A percentile compares a stretch with the other conserved stretches of the same genome.
Evolutionary conservation across 2,329 filamentous ascomycete genomes (phyloP).

Genomic region (Cercospora nicotianae): DNA sequence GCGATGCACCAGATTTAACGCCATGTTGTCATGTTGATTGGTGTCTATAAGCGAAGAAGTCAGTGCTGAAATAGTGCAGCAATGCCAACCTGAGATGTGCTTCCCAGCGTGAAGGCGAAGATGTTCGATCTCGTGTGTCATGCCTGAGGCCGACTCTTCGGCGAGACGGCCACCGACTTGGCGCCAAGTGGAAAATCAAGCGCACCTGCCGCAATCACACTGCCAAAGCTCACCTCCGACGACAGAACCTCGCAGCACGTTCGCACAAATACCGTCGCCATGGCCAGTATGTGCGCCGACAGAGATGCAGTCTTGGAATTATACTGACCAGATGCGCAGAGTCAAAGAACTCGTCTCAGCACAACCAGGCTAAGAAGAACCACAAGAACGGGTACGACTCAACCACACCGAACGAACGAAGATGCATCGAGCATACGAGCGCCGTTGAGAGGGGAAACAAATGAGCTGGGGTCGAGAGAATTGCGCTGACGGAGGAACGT

Average conservation of each 20-base stretch:
- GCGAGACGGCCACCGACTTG: neutral
- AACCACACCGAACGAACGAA: neutral
- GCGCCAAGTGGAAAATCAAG: conserved; percentile 6
- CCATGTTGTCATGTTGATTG: neutral
- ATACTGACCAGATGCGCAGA: conserved; percentile 57
- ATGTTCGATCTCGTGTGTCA: neutral
- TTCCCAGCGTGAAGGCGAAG: neutral
- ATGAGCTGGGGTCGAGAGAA: conserved; percentile 5
- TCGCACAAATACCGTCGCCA: conserved; percentile 48
- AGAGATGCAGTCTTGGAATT: neutral
- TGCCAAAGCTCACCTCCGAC: neutral
- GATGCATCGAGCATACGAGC: conserved; percentile 3
- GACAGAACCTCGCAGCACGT: conserved; percentile 20
- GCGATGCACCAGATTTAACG: neutral
- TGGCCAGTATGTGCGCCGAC: conserved; percentile 64
- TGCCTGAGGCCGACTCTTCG: neutral
- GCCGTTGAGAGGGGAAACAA: conserved; percentile 1
- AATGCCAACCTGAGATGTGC: neutral
- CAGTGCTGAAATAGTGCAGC: neutral
- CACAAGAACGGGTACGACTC: conserved; percentile 92
- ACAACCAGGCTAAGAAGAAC: conserved; percentile 98
- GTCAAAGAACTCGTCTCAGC: conserved; percentile 99
- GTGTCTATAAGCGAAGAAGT: neutral
- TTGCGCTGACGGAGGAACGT: conserved; percentile 15
- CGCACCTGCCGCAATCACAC: conserved; percentile 10